Evolutionary conservation across 2,329 filamentous ascomycete genomes (phyloP).

Genomic region (Calonectria multiphialidica): DNA sequence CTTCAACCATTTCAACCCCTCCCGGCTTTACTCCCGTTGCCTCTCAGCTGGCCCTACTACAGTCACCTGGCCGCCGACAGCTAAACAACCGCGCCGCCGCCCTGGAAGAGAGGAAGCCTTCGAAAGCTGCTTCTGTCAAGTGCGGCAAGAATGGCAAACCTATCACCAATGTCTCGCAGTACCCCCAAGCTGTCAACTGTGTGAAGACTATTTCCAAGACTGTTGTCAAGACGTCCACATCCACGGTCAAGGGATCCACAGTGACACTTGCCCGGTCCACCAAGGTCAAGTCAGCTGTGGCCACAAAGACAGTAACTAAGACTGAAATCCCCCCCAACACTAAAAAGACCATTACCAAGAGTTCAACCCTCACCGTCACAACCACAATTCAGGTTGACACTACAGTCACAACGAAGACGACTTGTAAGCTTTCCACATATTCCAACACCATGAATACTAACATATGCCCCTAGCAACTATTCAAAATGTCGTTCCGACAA

Average conservation of each 20-base stretch:
- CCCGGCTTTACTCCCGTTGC: not conserved
- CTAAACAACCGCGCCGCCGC: not conserved
- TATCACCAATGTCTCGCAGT: not conserved
- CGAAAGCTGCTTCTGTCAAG: not conserved
- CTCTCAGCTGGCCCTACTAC: not conserved
- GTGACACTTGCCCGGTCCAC: not conserved
- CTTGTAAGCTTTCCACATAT: too few species aligned
- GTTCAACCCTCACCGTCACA: too few species aligned
- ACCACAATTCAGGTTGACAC: too few species aligned
- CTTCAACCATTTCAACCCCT: not conserved
- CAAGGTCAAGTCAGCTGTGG: not conserved
- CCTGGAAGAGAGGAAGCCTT: not conserved
- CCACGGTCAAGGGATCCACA: not conserved
- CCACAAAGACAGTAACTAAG: not conserved
- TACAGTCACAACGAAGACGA: too few species aligned
- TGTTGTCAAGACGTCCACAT: not conserved
- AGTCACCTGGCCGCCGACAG: not conserved
- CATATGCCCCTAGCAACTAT: too few species aligned
- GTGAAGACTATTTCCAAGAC: not conserved
- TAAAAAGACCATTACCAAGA: not conserved
- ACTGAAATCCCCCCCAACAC: not conserved
- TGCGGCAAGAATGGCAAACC: not conserved
- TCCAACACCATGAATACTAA: too few species aligned
- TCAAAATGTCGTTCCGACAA: too few species aligned
- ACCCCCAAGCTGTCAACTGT: not conserved